phyloP scores from a whole-genome alignment of 2,329 filamentous ascomycete genomes.

The Trichoderma pleuroti region DNA sequence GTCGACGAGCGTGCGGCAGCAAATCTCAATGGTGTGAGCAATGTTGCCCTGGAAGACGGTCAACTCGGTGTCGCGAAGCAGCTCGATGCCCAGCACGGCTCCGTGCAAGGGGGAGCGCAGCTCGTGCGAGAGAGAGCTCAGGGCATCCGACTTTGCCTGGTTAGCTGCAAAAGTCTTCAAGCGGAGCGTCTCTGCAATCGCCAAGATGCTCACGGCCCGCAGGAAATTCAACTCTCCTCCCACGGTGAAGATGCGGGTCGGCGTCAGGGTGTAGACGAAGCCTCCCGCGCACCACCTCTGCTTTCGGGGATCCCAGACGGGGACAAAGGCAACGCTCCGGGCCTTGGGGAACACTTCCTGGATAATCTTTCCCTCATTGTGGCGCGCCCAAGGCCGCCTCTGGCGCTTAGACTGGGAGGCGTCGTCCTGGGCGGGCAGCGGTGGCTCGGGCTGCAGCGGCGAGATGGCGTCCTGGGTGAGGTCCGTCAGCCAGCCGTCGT shows the following conservation, averaged over 20 bases:
- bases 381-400: conserved; percentile 17
- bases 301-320: conserved; percentile 45
- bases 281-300: conserved; percentile 49
- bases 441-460: not conserved
- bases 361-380: conserved; percentile 29
- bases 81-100: conserved; percentile 51
- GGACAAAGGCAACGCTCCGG: conserved; percentile 45
- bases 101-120: conserved; percentile 60
- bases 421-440: not conserved
- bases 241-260: conserved; percentile 42
- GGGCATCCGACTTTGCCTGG: conserved; percentile 54
- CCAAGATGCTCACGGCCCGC: conserved; percentile 49
- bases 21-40: conserved; percentile 48
- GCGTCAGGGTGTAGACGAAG: conserved; percentile 47
- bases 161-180: conserved; percentile 38
- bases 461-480: not conserved
- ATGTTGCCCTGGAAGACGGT: conserved; percentile 46
- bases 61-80: conserved; percentile 51
- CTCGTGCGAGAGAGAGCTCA: conserved; percentile 60
- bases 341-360: conserved; percentile 40
- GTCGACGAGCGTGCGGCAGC: conserved; percentile 50
- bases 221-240: conserved; percentile 51
- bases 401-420: conserved; percentile 1
- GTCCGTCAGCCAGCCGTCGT: conserved; percentile 22
- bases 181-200: conserved; percentile 55